Conservation (phyloP, 2,329 filamentous ascomycete genomes). For the Neonectria ditissima region DNA sequence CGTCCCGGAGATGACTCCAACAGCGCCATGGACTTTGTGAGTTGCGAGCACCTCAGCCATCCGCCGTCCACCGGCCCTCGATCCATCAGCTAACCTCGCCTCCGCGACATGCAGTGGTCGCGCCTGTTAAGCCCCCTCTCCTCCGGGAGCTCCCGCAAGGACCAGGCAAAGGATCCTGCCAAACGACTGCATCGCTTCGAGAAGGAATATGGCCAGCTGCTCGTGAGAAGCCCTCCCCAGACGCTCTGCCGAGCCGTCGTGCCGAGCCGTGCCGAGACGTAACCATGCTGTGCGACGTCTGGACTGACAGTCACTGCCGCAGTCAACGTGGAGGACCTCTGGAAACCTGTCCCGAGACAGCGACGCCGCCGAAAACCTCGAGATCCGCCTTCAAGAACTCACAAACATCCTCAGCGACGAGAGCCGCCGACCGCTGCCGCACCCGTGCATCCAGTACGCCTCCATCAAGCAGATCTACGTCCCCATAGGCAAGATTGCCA, state of each 20-base stretch:
- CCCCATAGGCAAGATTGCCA: slow-evolving; percentile 88
- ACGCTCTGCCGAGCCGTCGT: neutral
- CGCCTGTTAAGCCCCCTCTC: slow-evolving; percentile 74
- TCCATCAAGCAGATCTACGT: slow-evolving; percentile 90
- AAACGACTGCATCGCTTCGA: slow-evolving; percentile 75
- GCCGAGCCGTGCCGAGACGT: neutral
- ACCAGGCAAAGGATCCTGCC: slow-evolving; percentile 71
- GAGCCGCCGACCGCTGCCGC: slow-evolving; percentile 86
- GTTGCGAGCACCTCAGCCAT: slow-evolving; percentile 36
- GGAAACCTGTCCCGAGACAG: slow-evolving; percentile 70
- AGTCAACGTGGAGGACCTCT: slow-evolving; percentile 70
- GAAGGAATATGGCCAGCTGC: slow-evolving; percentile 72
- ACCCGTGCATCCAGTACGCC: slow-evolving; percentile 91
- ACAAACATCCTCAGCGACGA: slow-evolving; percentile 87
- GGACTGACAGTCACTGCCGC: slow-evolving; percentile 31
- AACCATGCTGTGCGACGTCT: neutral
- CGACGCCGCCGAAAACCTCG: slow-evolving; percentile 72
- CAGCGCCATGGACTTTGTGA: slow-evolving; percentile 69
- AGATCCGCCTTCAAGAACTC: slow-evolving; percentile 72
- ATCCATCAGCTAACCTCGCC: slow-evolving; percentile 31
- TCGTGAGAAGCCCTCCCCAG: slow-evolving; percentile 57
- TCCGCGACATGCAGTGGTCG: slow-evolving; percentile 65
- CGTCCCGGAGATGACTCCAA: slow-evolving; percentile 58
- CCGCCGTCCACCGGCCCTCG: neutral
- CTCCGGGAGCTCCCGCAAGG: slow-evolving; percentile 66